Base-by-base conservation (phyloP, 2,329 filamentous ascomycete species). In the Cladosporium sp. region DNA sequence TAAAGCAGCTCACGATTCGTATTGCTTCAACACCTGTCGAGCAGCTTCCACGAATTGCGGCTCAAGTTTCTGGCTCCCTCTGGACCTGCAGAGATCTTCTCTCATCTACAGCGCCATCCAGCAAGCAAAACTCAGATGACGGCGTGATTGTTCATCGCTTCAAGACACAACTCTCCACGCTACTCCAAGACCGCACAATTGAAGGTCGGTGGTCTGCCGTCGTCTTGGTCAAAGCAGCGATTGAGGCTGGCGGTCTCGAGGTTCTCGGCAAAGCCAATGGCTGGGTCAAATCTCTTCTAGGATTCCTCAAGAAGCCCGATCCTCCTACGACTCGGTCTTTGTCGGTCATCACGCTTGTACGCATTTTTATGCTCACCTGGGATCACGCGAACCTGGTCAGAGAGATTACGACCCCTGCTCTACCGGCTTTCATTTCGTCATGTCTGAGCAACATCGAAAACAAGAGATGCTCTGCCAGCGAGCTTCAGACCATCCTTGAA, bases 161-260 rank as follows among this genome's bases (percentile, higher is more conserved):
- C 63, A 89, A 87, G 66, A 89, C 87, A 4, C 83, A 88, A 49
- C 76, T 95, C 54, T 85, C 83, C 1, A 84, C 86, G 10, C 76
- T 96, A 11, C 74, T 96, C 33, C 87, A 88, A 65, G 89, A 92
- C 52, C 85, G 85, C 54, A 88, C 74, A 44, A 67, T 81, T 2
- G 82, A 90, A 61, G 88, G 85, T 41, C 82, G 89, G 62, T 95
- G 92, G 73, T 80, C 84, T 14, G 90, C 85, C 6, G 81, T 87
- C 41, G 83, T 87, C 13, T 72, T 96, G 45, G 80, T 90, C 68
- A 96, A 96, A 72, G 81, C 87, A 3, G 76, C 85, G 4, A 75
- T 95, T 41, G 91, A 96, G 62, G 82, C 86, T 38, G 90, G 90
- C 19, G 89, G 89, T 43, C 89, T 87, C 83, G 89, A 95, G 64